Evolutionary conservation across 148 eudicot species (phyloP).

Genomic region (Rhododendron ferrugineum): DNA sequence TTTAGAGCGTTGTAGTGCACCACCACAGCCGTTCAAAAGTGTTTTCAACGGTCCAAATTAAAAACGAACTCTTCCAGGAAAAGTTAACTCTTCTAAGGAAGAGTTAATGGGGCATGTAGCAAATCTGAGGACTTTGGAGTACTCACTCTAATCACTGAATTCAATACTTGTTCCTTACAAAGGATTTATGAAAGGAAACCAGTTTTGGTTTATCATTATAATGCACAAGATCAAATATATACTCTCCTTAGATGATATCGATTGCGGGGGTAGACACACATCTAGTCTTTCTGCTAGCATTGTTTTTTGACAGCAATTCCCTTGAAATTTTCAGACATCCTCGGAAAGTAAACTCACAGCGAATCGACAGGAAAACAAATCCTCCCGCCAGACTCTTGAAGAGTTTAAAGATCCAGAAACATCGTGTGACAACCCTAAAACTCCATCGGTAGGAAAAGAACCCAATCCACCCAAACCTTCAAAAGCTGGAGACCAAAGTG

Average conservation of each 20-base stretch:
- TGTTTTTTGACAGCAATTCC: neutral
- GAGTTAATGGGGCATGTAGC: too few relatives aligned
- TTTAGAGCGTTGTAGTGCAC: too few relatives aligned
- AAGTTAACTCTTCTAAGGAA: too few relatives aligned
- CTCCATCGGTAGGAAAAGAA: slow-evolving; percentile 14
- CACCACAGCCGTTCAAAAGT: too few relatives aligned
- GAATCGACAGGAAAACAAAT: slow-evolving; percentile 18
- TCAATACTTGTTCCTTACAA: neutral
- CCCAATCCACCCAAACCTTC: slow-evolving; percentile 7
- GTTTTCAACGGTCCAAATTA: too few relatives aligned
- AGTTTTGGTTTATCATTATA: neutral
- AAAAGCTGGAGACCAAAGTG: slow-evolving; percentile 28
- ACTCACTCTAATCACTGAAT: neutral
- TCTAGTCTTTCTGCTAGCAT: neutral
- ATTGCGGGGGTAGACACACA: neutral
- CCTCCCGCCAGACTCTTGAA: neutral
- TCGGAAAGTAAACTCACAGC: slow-evolving; percentile 20
- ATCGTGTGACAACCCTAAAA: slow-evolving; percentile 22
- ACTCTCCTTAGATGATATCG: neutral
- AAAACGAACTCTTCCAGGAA: too few relatives aligned
- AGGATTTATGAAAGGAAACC: neutral
- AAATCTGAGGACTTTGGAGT: too few relatives aligned
- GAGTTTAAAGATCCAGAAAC: slow-evolving; percentile 11
- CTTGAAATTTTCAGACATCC: slow-evolving; percentile 24
- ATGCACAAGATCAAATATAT: neutral